Percentiles rank a stretch among this genome's conserved stretches.
Conservation (phyloP, 352 stramenopile species). For the Globisporangium perplexum region DNA sequence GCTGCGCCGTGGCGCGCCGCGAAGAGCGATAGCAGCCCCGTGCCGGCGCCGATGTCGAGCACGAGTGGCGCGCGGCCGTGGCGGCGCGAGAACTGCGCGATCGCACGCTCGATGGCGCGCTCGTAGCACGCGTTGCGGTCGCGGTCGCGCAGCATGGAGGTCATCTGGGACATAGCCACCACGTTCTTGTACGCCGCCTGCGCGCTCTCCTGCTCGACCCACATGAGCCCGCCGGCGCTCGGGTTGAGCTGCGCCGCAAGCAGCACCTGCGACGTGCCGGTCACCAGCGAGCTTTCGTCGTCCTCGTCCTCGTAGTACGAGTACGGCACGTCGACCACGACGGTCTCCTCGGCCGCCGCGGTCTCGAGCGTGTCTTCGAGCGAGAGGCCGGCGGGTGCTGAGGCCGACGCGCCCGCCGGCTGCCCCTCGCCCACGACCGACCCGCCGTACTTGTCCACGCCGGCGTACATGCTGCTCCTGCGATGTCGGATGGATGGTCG, state of each 20-base stretch:
- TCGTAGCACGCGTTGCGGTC: conserved; percentile 81
- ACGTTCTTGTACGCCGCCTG: conserved; percentile 76
- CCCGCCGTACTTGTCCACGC: conserved; percentile 80
- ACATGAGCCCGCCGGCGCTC: conserved; percentile 70
- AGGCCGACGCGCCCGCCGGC: conserved; percentile 18
- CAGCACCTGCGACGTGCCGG: conserved; percentile 60
- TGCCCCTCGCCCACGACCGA: conserved; percentile 61
- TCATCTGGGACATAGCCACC: conserved; percentile 86
- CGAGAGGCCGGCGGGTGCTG: conserved; percentile 32
- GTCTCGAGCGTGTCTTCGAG: conserved; percentile 77
- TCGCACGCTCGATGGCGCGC: conserved; percentile 55
- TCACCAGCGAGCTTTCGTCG: conserved; percentile 46
- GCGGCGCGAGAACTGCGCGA: conserved; percentile 39
- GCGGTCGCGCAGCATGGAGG: conserved; percentile 76
- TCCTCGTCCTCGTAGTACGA: conserved; percentile 69
- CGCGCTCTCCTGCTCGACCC: conserved; percentile 58
- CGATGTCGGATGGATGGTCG: too few species aligned
- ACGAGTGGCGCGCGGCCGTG: conserved; percentile 49
- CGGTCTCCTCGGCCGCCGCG: conserved; percentile 67
- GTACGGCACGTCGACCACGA: conserved; percentile 79
- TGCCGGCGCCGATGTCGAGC: conserved; percentile 81
- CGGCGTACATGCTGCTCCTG: conserved; percentile 67
- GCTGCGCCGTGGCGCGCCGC: conserved; percentile 77
- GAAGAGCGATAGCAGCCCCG: conserved; percentile 85
- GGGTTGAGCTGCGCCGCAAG: conserved; percentile 71